Evolutionary conservation across 2,329 filamentous ascomycete species (phyloP).

Genomic region (Trichoderma harzianum): DNA sequence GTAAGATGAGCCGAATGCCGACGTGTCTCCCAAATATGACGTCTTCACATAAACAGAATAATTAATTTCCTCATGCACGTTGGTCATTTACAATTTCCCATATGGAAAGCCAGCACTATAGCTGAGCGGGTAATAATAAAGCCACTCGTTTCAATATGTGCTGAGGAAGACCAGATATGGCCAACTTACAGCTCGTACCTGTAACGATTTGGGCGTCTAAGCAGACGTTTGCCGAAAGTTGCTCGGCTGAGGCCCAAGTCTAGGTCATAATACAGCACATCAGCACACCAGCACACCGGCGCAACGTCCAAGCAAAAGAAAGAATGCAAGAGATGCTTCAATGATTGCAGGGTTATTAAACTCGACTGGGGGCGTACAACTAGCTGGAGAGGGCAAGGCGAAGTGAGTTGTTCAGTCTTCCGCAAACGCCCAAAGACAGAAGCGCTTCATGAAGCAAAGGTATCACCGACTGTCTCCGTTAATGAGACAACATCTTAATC

Average conservation of each 20-base stretch:
- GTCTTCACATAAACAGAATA: background rate
- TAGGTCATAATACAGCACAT: background rate
- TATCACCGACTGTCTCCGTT: background rate
- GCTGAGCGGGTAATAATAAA: background rate
- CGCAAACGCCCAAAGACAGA: background rate
- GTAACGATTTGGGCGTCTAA: background rate
- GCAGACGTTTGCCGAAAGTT: background rate
- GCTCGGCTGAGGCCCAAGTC: background rate
- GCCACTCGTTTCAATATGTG: background rate
- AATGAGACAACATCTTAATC: background rate
- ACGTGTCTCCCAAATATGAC: background rate
- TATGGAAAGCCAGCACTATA: background rate
- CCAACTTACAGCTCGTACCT: background rate
- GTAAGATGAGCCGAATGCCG: background rate
- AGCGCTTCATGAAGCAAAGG: background rate
- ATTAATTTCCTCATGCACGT: background rate
- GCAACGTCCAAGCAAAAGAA: background rate
- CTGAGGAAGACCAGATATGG: background rate
- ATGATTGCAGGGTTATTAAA: background rate
- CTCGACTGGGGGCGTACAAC: slow-evolving; percentile 11
- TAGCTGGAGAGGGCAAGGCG: background rate
- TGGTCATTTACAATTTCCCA: background rate
- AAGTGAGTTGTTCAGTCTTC: background rate
- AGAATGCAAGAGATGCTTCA: background rate
- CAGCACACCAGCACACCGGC: background rate